Base-by-base conservation (phyloP, 768 basidiomycete species). In the Dioszegia hungarica region DNA sequence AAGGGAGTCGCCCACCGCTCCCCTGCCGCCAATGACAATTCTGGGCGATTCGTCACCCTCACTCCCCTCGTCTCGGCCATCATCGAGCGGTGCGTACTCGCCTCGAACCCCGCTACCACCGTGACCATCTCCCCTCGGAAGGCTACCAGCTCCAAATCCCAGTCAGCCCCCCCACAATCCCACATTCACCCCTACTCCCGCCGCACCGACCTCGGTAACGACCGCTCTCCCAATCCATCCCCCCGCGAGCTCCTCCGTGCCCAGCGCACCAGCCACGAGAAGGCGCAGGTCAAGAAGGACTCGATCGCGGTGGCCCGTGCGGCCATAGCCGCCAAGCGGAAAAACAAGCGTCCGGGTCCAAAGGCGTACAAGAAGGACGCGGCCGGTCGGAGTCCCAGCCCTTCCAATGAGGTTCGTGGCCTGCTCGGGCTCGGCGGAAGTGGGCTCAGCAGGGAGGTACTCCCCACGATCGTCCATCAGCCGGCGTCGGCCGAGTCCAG, bases 111-210 rank as follows among this genome's bases (percentile, higher is more conserved):
- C 28, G 8, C 34, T 51, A 38, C 49, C 25, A 27, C 34, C 2
- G 11, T 25, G 2, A 27, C 22, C 4, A 24, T 38, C n/a, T 38
- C 49, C 10, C 49, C 49, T 27, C 34, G 37, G 15, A 51, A 51
- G 28, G 31, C 5, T 22, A 17, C 5, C 49, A 38, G n/a, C n/a
- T n/a, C n/a, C n/a, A 37, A 10, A 24, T 38, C 34, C 33, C 19
- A 5, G 25, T 41, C 14, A 48, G n/a, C 20, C 12, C 22, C 31
- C 37, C 3, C 50, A 31, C 51, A 51, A 12, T 19, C 50, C 17
- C 24, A 11, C 15, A 38, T 59, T n/a, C 61, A 62, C 43, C 61
- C 61, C 14, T 66, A 66, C 36, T 62, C 59, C 31, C 57, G 52
- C 29, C 20, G 56, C 5, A 31, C 53, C 2, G 65, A 66, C 43